A percentile compares a stretch with the other conserved stretches of the same genome.
Evolutionary conservation across 1,284 basidiomycete species (phyloP).

Genomic region (Microbotryum intermedium): DNA sequence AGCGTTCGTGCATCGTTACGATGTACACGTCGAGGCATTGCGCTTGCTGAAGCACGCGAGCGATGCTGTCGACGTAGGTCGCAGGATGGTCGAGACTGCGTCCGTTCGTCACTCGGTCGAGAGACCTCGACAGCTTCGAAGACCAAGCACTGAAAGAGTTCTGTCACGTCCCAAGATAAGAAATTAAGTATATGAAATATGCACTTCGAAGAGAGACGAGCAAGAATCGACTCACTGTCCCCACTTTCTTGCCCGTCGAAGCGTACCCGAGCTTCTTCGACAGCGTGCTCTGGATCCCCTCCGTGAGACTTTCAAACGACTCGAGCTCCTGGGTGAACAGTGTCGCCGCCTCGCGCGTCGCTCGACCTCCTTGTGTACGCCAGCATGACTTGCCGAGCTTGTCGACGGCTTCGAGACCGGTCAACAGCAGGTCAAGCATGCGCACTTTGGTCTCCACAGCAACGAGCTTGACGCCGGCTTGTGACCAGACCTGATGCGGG

Average conservation of each 20-base stretch:
- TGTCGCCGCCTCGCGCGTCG: slow-evolving; percentile 47
- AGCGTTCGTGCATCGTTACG: slow-evolving; percentile 42
- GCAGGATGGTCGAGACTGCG: slow-evolving; percentile 77
- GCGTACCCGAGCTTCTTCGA: slow-evolving; percentile 76
- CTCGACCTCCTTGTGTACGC: slow-evolving; percentile 12
- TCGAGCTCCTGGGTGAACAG: slow-evolving; percentile 44
- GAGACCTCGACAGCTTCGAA: slow-evolving; percentile 65
- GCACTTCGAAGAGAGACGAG: not conserved
- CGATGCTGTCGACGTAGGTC: slow-evolving; percentile 70
- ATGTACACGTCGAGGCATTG: slow-evolving; percentile 62
- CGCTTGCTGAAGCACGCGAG: slow-evolving; percentile 61
- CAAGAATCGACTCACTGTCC: slow-evolving; percentile 48
- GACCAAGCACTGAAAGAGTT: slow-evolving; percentile 52
- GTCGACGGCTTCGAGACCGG: slow-evolving; percentile 63
- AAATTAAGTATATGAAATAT: not conserved
- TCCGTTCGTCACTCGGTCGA: slow-evolving; percentile 83
- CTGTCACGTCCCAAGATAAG: slow-evolving; percentile 8
- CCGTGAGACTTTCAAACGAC: slow-evolving; percentile 75
- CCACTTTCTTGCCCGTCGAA: slow-evolving; percentile 71
- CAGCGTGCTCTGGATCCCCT: slow-evolving; percentile 50
- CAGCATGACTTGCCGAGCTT: slow-evolving; percentile 15
- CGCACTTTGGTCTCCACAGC: slow-evolving; percentile 76
- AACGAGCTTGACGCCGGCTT: slow-evolving; percentile 69
- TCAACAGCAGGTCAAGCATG: slow-evolving; percentile 65
- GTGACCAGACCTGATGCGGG: slow-evolving; percentile 81